phyloP scores from a whole-genome alignment of 768 basidiomycete species.

The Trametes sanguinea region DNA sequence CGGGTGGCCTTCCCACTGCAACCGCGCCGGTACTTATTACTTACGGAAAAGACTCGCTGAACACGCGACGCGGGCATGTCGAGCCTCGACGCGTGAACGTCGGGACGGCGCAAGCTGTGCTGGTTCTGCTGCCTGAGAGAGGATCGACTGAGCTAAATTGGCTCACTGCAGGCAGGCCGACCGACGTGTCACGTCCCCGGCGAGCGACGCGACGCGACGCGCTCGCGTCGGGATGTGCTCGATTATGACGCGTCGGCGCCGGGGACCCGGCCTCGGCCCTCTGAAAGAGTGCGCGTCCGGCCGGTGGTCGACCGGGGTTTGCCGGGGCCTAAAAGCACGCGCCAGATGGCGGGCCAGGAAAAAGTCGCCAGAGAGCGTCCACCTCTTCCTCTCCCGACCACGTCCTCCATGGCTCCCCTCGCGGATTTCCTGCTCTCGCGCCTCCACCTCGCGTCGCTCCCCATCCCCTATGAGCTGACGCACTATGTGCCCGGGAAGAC shows the following conservation, averaged over 20 bases:
- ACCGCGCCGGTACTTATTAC: not conserved
- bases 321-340: constrained; percentile 30
- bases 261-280: constrained; percentile 8
- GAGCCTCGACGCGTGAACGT: not conserved
- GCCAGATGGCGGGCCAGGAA: constrained; percentile 23
- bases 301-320: constrained; percentile 2
- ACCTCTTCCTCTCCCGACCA: constrained; percentile 21
- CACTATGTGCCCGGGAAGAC: constrained; percentile 74
- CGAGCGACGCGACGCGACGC: not conserved
- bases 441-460: constrained; percentile 53
- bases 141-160: not conserved
- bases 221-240: not conserved
- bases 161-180: too few relatives aligned
- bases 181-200: too few relatives aligned
- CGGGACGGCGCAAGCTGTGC: constrained; percentile 7
- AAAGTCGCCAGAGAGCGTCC: constrained; percentile 22
- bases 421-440: constrained; percentile 68
- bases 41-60: not conserved
- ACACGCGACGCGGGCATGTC: constrained; percentile 4
- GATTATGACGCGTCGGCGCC: constrained; percentile 1
- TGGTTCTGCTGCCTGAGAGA: not conserved
- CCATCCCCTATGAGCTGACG: constrained; percentile 50
- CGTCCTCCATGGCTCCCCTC: constrained; percentile 62
- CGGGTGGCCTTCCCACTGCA: too few relatives aligned
- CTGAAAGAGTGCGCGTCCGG: not conserved